Evolutionary conservation across 768 basidiomycete genomes (phyloP).

Genomic region (Gautieria morchelliformis): DNA sequence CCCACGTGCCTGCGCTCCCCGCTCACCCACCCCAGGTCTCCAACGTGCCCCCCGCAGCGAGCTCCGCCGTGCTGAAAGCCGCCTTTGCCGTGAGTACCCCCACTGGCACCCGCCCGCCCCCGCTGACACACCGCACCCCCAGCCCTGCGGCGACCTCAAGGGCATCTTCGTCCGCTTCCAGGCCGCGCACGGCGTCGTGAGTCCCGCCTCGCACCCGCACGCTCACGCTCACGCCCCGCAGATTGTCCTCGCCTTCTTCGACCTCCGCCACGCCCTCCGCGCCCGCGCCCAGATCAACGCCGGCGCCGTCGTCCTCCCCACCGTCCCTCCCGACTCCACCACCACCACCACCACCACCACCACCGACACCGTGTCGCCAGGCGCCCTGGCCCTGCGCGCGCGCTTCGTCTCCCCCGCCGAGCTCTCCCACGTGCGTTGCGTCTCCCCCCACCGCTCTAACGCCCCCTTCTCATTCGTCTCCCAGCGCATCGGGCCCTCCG

Average conservation of each 20-base stretch:
- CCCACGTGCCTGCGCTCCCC: not conserved
- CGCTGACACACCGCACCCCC: not conserved
- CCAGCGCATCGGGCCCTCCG: constrained; percentile 47
- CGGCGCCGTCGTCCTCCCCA: too few relatives aligned
- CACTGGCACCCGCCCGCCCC: too few relatives aligned
- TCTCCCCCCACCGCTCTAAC: too few relatives aligned
- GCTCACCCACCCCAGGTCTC: constrained; percentile 6
- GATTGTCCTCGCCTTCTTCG: constrained; percentile 47
- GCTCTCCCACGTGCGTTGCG: too few relatives aligned
- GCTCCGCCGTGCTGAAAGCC: constrained; percentile 9
- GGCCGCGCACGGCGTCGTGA: constrained; percentile 38
- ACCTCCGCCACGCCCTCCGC: constrained; percentile 42
- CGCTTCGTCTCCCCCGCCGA: too few relatives aligned
- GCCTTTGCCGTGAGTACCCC: constrained; percentile 10
- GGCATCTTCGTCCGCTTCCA: constrained; percentile 47
- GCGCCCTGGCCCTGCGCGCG: too few relatives aligned
- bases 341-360: too few relatives aligned
- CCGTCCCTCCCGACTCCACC: too few relatives aligned
- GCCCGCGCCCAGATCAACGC: constrained; percentile 37
- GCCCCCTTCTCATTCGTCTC: too few relatives aligned
- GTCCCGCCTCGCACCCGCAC: too few relatives aligned
- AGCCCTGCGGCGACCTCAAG: constrained; percentile 31
- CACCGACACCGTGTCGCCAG: too few relatives aligned
- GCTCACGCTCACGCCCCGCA: too few relatives aligned
- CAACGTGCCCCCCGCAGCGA: constrained; percentile 9